Conservation (phyloP, 164 flowering plant species). For the Amborella trichopoda region DNA sequence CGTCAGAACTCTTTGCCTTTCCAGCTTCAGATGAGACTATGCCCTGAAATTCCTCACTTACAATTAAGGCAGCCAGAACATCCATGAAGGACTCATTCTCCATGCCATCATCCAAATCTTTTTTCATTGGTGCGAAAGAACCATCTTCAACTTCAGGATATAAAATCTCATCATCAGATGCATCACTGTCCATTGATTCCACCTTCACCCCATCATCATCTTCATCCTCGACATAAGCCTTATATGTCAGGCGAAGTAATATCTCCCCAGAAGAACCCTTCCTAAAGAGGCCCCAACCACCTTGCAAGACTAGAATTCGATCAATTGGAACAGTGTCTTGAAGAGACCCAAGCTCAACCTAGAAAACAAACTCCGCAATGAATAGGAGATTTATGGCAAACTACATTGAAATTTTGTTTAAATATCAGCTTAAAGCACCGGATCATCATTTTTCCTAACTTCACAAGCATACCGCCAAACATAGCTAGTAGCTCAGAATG, state of each 20-base stretch:
- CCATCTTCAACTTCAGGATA: constrained; percentile 40
- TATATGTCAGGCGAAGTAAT: constrained; percentile 78
- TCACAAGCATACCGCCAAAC: too few relatives aligned
- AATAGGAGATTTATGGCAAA: not conserved
- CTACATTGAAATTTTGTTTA: not conserved
- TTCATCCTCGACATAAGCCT: constrained; percentile 98
- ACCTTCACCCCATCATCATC: constrained; percentile 54
- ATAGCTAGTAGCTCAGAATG: too few relatives aligned
- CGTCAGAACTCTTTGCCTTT: constrained; percentile 24
- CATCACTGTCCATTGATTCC: constrained; percentile 32
- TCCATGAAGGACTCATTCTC: constrained; percentile 81
- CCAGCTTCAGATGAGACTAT: constrained; percentile 74
- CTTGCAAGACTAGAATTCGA: constrained; percentile 49
- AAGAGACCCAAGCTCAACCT: constrained; percentile 83
- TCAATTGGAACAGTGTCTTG: constrained; percentile 95
- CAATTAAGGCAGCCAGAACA: constrained; percentile 76
- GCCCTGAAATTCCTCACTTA: constrained; percentile 95
- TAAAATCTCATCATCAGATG: constrained; percentile 62
- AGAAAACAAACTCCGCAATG: constrained; percentile 3
- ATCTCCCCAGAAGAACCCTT: constrained; percentile 68
- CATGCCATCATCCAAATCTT: constrained; percentile 15
- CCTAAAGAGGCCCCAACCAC: constrained; percentile 68
- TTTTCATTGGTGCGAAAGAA: constrained; percentile 14
- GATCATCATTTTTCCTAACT: too few relatives aligned
- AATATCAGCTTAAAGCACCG: not conserved